Conservation (phyloP, 805 yeast species). For the Sugiyamaella americana region DNA sequence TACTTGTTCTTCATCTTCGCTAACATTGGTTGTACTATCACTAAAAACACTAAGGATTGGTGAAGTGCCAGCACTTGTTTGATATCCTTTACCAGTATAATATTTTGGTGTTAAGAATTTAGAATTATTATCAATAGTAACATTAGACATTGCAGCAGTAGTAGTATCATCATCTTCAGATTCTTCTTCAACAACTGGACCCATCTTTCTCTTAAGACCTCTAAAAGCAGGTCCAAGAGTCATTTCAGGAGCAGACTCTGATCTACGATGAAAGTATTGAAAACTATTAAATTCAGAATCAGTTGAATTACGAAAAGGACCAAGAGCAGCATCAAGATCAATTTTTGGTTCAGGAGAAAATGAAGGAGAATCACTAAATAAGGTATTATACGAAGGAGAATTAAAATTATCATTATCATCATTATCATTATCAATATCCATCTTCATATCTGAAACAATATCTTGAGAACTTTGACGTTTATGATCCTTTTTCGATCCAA, state of each 20-base stretch:
- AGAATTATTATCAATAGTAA: background rate
- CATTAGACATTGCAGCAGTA: background rate
- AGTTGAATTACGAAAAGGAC: conserved; percentile 25
- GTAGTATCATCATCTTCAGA: conserved; percentile 9
- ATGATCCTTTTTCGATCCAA: conserved; percentile 9
- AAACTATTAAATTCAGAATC: conserved; percentile 10
- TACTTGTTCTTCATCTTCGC: background rate
- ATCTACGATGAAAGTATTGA: conserved; percentile 39
- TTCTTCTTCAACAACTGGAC: conserved; percentile 27
- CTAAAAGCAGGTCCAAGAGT: conserved; percentile 16
- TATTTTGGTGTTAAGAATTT: background rate
- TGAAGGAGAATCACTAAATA: too few relatives aligned
- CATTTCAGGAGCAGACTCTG: conserved; percentile 47
- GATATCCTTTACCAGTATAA: background rate
- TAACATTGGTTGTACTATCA: background rate
- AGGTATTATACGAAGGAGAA: background rate
- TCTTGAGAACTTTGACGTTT: conserved; percentile 10
- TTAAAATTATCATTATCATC: background rate
- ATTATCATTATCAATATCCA: conserved; percentile 6
- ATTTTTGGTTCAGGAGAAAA: conserved; percentile 46
- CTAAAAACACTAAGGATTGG: background rate
- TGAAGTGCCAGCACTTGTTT: background rate
- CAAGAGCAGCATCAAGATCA: conserved; percentile 49
- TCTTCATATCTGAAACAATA: conserved; percentile 15
- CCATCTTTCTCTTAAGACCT: conserved; percentile 26